These are phyloP conservation scores for Plasmodium sp. DNA, from an alignment of 169 alveolate genomes.

Conservation along the genomic window DNA sequence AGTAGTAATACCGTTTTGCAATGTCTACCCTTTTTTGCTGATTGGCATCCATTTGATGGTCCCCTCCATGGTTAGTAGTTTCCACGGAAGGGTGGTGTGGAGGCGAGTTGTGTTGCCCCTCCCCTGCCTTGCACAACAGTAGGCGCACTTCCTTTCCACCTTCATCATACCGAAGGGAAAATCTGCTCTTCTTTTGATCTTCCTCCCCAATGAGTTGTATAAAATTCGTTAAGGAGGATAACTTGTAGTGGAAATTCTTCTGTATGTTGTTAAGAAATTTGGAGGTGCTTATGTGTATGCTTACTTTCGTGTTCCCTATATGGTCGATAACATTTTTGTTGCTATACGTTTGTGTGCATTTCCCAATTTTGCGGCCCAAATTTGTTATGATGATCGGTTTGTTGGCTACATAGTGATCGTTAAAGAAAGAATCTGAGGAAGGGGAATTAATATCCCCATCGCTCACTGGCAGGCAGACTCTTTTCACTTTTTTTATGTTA, in stretches of 20 bases:
- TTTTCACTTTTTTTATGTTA: conserved; percentile 39
- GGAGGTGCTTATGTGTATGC: conserved; percentile 58
- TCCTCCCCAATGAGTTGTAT: conserved; percentile 39
- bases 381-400: conserved; percentile 56
- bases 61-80: background rate
- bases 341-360: conserved; percentile 24
- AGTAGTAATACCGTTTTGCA: conserved; percentile 22
- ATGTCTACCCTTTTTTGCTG: background rate
- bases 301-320: conserved; percentile 57
- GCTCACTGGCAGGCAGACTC: background rate
- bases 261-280: conserved; percentile 62
- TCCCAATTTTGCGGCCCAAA: conserved; percentile 52
- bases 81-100: background rate
- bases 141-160: background rate
- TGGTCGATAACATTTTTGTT: conserved; percentile 40
- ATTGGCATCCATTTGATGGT: background rate
- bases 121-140: background rate
- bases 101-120: background rate
- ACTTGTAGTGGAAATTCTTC: conserved; percentile 39
- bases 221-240: conserved; percentile 47
- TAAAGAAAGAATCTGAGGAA: conserved; percentile 12
- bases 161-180: conserved; percentile 24
- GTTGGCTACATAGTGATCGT: conserved; percentile 34
- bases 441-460: background rate
- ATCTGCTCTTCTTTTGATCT: conserved; percentile 43